Evolutionary conservation across 2,329 filamentous ascomycete species (phyloP).

Genomic region (Ceratocystis cubensis): DNA sequence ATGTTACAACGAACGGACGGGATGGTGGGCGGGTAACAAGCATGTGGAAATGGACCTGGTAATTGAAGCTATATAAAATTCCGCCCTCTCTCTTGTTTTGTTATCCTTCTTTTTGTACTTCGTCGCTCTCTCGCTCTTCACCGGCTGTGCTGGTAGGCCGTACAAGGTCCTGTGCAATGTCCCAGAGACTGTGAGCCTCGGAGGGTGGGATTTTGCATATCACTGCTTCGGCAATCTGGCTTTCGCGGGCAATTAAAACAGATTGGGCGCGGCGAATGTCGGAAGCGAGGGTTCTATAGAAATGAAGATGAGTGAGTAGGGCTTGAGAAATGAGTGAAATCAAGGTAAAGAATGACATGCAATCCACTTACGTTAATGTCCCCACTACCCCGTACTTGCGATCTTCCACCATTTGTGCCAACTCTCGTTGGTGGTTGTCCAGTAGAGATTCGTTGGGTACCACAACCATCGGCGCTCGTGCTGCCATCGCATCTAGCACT

Average conservation of each 20-base stretch:
- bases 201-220: background rate
- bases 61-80: background rate
- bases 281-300: background rate
- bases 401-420: constrained; percentile 60
- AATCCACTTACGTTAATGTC: constrained; percentile 11
- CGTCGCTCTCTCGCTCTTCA: background rate
- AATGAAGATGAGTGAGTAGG: background rate
- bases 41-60: background rate
- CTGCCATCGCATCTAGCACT: constrained; percentile 68
- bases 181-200: background rate
- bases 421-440: constrained; percentile 82
- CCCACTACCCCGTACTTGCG: constrained; percentile 14
- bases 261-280: constrained; percentile 8
- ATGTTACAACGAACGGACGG: background rate
- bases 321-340: background rate
- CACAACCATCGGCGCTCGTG: constrained; percentile 67
- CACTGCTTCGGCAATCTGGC: background rate
- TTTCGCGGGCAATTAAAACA: background rate
- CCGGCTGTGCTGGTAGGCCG: background rate
- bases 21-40: background rate
- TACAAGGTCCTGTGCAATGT: background rate
- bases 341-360: background rate
- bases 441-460: constrained; percentile 74
- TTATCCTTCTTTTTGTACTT: background rate
- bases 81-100: too few relatives aligned